Conservation (phyloP, 2,329 filamentous ascomycete genomes). For the Phaeosphaeriaceae sp. region DNA sequence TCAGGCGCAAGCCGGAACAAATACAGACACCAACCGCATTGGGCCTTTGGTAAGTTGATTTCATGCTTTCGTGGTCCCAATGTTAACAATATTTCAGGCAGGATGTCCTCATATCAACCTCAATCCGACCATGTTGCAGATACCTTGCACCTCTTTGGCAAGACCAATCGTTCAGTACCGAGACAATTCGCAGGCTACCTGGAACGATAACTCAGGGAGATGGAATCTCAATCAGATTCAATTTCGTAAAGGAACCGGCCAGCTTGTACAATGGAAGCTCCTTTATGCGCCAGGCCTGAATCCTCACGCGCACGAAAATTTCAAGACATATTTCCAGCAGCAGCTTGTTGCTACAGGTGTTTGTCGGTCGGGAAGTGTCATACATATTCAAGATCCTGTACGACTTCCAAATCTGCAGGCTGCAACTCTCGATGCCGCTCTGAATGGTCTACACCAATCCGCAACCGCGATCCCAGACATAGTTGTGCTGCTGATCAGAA, state of each 20-base stretch:
- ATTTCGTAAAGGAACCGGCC: too few relatives aligned
- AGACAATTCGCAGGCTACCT: not conserved
- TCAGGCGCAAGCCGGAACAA: not conserved
- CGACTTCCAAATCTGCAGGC: not conserved
- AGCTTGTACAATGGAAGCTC: not conserved
- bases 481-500: conserved; percentile 6
- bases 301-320: not conserved
- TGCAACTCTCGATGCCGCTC: too few relatives aligned
- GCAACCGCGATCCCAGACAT: not conserved
- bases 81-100: not conserved
- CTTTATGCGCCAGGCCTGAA: not conserved
- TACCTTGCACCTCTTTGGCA: not conserved
- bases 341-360: not conserved
- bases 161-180: not conserved
- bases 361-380: not conserved
- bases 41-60: not conserved
- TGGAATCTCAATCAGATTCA: not conserved
- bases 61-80: not conserved
- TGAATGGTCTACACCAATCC: too few relatives aligned
- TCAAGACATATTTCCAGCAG: not conserved
- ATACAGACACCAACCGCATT: not conserved
- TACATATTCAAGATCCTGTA: too few relatives aligned
- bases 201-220: not conserved
- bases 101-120: not conserved
- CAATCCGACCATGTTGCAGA: not conserved